Evolutionary conservation across 2,329 filamentous ascomycete genomes (phyloP).

Genomic region (Teratosphaeria gauchensis): DNA sequence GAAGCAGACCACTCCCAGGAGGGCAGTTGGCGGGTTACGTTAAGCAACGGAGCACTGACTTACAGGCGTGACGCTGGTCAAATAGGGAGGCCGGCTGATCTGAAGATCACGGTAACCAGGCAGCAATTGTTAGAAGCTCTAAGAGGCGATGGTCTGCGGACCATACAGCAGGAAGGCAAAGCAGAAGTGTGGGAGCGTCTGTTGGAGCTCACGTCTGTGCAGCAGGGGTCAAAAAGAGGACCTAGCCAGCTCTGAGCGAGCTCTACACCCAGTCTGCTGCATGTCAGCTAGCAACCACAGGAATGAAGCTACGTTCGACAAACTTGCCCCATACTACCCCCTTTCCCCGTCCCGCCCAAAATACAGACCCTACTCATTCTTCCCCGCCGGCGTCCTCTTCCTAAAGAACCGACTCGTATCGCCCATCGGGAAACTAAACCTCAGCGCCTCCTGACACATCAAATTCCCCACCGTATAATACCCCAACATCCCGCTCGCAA

Average conservation of each 20-base stretch:
- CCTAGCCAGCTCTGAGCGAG: neutral
- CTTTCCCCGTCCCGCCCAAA: too few species aligned
- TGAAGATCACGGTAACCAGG: neutral
- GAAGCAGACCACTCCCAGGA: neutral
- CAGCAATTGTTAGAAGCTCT: neutral
- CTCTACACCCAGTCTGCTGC: neutral
- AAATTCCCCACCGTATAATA: slow-evolving; percentile 38
- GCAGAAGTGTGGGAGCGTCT: neutral
- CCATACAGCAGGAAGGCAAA: neutral
- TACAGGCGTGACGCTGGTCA: neutral
- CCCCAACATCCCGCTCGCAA: slow-evolving; percentile 37
- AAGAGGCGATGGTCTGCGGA: neutral
- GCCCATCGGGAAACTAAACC: slow-evolving; percentile 32
- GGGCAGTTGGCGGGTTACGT: neutral
- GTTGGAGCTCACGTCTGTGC: neutral
- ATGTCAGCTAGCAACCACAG: too few species aligned
- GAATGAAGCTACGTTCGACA: too few species aligned
- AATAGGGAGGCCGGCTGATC: neutral
- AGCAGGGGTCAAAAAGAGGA: neutral
- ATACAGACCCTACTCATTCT: neutral
- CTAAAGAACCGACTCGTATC: slow-evolving; percentile 34
- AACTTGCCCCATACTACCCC: too few species aligned
- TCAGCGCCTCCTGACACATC: slow-evolving; percentile 31
- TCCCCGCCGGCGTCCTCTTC: slow-evolving; percentile 13
- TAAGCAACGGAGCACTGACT: neutral